A percentile compares a stretch with the other conserved stretches of the same genome.
phyloP scores from a whole-genome alignment of 1,139 yeast species.

The Yamadazyma friedrichii region DNA sequence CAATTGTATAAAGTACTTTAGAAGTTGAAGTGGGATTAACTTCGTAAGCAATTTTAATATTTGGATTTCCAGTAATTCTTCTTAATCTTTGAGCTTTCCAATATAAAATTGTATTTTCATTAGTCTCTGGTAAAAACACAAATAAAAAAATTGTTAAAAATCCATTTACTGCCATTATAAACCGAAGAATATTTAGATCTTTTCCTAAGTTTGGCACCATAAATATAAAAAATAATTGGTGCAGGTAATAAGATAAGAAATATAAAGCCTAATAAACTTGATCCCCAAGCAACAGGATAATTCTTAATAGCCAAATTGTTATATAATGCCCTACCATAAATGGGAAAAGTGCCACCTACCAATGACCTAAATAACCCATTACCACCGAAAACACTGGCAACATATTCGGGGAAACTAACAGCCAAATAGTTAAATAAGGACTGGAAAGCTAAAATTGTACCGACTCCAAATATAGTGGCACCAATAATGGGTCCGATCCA shows the following conservation, averaged over 20 bases:
- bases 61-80: constrained; percentile 40
- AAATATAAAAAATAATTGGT: constrained; percentile 46
- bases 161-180: constrained; percentile 31
- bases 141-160: constrained; percentile 28
- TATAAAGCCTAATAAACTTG: constrained; percentile 53
- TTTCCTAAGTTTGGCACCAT: constrained; percentile 31
- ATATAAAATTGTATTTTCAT: constrained; percentile 41
- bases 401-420: constrained; percentile 50
- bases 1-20: constrained; percentile 17
- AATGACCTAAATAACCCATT: constrained; percentile 26
- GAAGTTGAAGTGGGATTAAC: constrained; percentile 31
- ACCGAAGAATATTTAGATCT: constrained; percentile 47
- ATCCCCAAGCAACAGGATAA: constrained; percentile 64
- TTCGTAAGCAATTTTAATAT: constrained; percentile 41
- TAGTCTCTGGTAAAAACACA: constrained; percentile 52
- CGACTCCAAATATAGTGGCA: constrained; percentile 24
- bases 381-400: constrained; percentile 32
- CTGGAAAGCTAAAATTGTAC: constrained; percentile 29
- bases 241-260: constrained; percentile 59
- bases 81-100: constrained; percentile 50
- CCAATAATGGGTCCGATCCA: constrained; percentile 35
- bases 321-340: constrained; percentile 46
- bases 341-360: constrained; percentile 30
- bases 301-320: constrained; percentile 28
- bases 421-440: constrained; percentile 51